A percentile compares a stretch with the other conserved stretches of the same genome.
Conservation (phyloP, 257 asterid species). For the Apocynum venetum region DNA sequence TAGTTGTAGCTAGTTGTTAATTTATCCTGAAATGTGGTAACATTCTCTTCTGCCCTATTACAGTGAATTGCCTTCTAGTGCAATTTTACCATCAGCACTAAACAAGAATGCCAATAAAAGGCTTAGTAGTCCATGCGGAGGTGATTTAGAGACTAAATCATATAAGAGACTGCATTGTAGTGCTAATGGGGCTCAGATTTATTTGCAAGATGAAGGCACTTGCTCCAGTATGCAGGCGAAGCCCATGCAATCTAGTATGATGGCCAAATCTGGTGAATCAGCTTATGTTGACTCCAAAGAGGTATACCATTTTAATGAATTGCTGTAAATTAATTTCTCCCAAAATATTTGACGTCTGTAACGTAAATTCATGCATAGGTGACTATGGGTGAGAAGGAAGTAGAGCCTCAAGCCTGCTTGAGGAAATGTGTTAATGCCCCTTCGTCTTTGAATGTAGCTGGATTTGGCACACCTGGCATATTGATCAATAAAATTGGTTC, state of each 20-base stretch:
- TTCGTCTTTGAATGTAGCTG: conserved; percentile 31
- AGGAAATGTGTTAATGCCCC: conserved; percentile 55
- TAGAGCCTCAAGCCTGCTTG: conserved; percentile 52
- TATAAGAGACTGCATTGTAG: conserved; percentile 37
- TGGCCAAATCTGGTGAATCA: conserved; percentile 21
- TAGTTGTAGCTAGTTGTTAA: conserved; percentile 11
- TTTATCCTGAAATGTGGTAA: conserved; percentile 24
- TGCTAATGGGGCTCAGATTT: conserved; percentile 29
- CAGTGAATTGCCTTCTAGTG: conserved; percentile 49
- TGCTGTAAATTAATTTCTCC: not conserved
- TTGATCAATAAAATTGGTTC: conserved; percentile 27
- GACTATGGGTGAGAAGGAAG: conserved; percentile 25
- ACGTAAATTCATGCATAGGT: conserved; percentile 35
- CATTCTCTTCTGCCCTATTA: conserved; percentile 12
- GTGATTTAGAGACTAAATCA: conserved; percentile 41
- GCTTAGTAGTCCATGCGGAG: conserved; percentile 30
- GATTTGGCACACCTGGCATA: conserved; percentile 57
- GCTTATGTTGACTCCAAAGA: conserved; percentile 34
- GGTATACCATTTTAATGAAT: conserved; percentile 31
- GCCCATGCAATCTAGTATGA: conserved; percentile 18
- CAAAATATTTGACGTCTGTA: not conserved
- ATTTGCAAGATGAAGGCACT: conserved; percentile 26
- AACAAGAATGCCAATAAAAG: conserved; percentile 31
- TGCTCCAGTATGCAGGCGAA: conserved; percentile 27
- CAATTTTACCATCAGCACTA: conserved; percentile 33